Conservation (phyloP, 495 filamentous ascomycete genomes). For the Pyrenula aspistea region DNA sequence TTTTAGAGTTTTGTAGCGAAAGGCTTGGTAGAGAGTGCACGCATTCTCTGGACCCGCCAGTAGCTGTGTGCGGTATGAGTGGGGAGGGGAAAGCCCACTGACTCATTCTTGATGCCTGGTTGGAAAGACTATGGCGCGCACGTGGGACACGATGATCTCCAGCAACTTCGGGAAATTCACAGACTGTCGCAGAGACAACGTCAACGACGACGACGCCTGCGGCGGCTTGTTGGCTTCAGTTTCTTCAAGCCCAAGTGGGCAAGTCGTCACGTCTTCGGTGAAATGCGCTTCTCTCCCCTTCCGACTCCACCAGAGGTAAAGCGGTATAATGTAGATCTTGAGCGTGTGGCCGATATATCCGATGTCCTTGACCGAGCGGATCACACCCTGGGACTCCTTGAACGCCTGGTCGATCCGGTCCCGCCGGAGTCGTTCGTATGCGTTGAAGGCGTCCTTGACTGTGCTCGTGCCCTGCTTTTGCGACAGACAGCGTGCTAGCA, state of each 20-base stretch:
- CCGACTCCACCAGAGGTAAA: not conserved
- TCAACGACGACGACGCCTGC: not conserved
- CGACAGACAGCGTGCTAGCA: slow-evolving; percentile 38
- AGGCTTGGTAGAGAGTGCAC: no score
- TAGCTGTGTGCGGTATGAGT: no score
- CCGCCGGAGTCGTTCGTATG: slow-evolving; percentile 38
- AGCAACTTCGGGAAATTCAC: not conserved
- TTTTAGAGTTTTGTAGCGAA: no score
- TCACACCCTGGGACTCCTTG: slow-evolving; percentile 24
- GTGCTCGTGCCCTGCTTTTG: slow-evolving; percentile 1
- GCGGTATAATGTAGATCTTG: not conserved
- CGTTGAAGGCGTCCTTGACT: slow-evolving; percentile 31
- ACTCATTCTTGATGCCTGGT: not conserved
- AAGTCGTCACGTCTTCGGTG: not conserved
- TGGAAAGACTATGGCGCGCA: not conserved
- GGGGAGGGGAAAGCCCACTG: no score
- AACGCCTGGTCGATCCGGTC: slow-evolving; percentile 38
- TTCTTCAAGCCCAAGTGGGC: not conserved
- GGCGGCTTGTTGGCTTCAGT: not conserved
- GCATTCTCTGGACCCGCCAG: no score
- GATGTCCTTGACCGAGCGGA: not conserved
- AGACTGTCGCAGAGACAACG: not conserved
- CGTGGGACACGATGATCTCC: not conserved
- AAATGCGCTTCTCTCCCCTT: not conserved
- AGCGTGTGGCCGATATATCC: not conserved